Percentiles rank a stretch among this genome's conserved stretches.
phyloP scores from a whole-genome alignment of 2,329 filamentous ascomycete species.

The Neopestalotiopsis clavispora region DNA sequence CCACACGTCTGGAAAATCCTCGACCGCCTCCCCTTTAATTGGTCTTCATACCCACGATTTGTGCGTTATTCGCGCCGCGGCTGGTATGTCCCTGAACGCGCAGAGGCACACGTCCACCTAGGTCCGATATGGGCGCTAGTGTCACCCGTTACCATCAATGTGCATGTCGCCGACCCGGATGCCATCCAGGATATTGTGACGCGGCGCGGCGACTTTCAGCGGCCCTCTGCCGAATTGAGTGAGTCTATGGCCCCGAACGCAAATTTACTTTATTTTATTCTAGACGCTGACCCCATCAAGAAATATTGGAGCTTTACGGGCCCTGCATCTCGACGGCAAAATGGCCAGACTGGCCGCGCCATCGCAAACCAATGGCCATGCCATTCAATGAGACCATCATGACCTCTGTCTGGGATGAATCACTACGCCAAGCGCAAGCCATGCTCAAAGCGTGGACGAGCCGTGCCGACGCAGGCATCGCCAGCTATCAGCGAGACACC shows the following conservation, averaged over 20 bases:
- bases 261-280: no score
- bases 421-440: constrained; percentile 27
- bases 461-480: constrained; percentile 18
- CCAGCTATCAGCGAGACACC: constrained; percentile 23
- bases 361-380: constrained; percentile 27
- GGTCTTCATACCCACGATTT: constrained; percentile 28
- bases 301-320: constrained; percentile 30
- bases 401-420: constrained; percentile 34
- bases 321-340: constrained; percentile 34
- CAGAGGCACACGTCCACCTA: constrained; percentile 18
- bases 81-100: constrained; percentile 28
- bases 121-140: constrained; percentile 33
- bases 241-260: not conserved
- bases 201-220: constrained; percentile 27
- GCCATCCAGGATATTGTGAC: constrained; percentile 27
- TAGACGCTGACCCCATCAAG: constrained; percentile 20
- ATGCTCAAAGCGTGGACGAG: constrained; percentile 28
- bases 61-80: constrained; percentile 29
- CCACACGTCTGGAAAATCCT: constrained; percentile 28
- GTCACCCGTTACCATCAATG: constrained; percentile 24
- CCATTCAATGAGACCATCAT: constrained; percentile 36
- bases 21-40: constrained; percentile 25
- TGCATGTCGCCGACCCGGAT: constrained; percentile 30
- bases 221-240: constrained; percentile 28
- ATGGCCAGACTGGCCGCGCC: constrained; percentile 35